A percentile compares a stretch with the other conserved stretches of the same genome.
phyloP scores from a whole-genome alignment of 2,329 filamentous ascomycete species.

The Colletotrichum tropicale region DNA sequence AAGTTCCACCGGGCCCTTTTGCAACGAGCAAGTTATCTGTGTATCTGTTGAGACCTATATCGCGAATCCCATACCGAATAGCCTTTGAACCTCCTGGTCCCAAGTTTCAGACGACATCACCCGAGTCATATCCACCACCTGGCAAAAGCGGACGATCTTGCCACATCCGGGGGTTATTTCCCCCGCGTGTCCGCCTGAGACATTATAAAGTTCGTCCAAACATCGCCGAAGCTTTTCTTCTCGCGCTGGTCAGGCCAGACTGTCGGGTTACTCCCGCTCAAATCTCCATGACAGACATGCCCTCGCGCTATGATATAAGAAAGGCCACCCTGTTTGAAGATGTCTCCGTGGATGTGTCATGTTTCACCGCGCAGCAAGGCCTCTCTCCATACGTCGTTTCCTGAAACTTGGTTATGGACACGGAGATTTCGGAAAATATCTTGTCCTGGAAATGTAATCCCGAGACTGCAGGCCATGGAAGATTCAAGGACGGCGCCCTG shows the following conservation, averaged over 20 bases:
- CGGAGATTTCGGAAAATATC: background rate
- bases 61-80: background rate
- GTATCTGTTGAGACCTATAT: background rate
- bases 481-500: background rate
- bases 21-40: background rate
- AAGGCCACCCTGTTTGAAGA: background rate
- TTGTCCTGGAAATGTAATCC: background rate
- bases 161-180: background rate
- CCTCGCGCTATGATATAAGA: background rate
- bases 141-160: background rate
- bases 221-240: accelerated
- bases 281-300: no score
- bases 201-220: background rate
- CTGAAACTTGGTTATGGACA: background rate
- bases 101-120: background rate
- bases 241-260: background rate
- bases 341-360: background rate
- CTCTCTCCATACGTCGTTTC: background rate
- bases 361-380: background rate
- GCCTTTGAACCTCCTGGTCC: background rate
- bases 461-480: background rate
- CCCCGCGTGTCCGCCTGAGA: background rate
- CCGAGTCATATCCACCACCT: background rate
- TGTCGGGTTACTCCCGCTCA: background rate
- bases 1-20: background rate